These are phyloP conservation scores for Aciculoconidium aculeatum DNA, from an alignment of 805 yeast genomes.

Conservation along the genomic window DNA sequence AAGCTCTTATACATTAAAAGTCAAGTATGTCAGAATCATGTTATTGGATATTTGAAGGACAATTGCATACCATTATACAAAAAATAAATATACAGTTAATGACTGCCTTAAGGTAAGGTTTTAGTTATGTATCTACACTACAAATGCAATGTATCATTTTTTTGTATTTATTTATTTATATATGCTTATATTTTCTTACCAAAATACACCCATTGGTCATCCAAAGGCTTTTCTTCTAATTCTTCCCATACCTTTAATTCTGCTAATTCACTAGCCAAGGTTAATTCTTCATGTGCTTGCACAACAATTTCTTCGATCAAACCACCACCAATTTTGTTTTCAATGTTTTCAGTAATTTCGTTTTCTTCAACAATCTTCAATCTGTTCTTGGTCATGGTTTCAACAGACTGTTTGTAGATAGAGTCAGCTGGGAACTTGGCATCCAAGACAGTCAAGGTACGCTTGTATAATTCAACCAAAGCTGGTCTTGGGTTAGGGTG, in stretches of 20 bases:
- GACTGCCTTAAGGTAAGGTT: no score
- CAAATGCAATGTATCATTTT: no score
- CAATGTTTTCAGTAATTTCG: constrained; percentile 61
- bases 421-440: constrained; percentile 63
- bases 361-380: constrained; percentile 57
- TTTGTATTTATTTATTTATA: no score
- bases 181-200: constrained; percentile 55
- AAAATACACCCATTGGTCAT: constrained; percentile 80
- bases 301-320: constrained; percentile 75
- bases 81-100: no score
- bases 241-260: constrained; percentile 74
- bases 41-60: no score
- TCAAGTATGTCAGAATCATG: no score
- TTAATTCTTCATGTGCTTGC: constrained; percentile 78
- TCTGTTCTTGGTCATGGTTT: constrained; percentile 65
- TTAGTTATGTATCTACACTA: no score
- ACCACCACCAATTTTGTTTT: constrained; percentile 72
- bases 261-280: constrained; percentile 60
- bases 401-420: constrained; percentile 72
- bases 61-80: no score
- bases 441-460: constrained; percentile 55
- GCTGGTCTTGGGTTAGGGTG: constrained; percentile 86
- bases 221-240: constrained; percentile 70
- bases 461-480: constrained; percentile 60
- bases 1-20: no score